Conservation (phyloP, 257 asterid genomes). For the Fraxinus pennsylvanica region DNA sequence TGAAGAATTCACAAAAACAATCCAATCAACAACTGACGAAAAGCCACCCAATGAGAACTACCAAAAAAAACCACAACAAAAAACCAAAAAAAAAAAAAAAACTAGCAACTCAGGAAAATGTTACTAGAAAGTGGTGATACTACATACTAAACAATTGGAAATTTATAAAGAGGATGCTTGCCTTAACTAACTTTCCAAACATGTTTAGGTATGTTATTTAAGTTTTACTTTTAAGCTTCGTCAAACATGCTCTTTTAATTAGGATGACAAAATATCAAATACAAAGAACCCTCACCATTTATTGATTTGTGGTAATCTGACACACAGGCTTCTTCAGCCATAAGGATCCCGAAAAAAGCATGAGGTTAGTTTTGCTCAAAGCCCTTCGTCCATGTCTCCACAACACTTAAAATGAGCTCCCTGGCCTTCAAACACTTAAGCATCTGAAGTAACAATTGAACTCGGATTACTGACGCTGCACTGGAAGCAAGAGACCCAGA, state of each 20-base stretch:
- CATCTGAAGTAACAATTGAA: conserved; percentile 50
- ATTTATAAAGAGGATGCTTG: too few relatives aligned
- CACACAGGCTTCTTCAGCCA: conserved; percentile 65
- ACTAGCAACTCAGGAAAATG: too few relatives aligned
- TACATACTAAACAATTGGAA: too few relatives aligned
- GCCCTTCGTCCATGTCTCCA: conserved; percentile 89
- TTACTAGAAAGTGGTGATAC: too few relatives aligned
- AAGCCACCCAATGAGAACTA: too few relatives aligned
- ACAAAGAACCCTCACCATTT: conserved; percentile 37
- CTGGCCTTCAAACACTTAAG: conserved; percentile 68
- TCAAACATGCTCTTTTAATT: too few relatives aligned
- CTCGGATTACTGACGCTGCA: conserved; percentile 14
- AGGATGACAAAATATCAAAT: conserved; percentile 3
- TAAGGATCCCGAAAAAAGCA: conserved; percentile 88
- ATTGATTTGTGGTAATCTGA: conserved; percentile 28
- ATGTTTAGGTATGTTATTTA: too few relatives aligned
- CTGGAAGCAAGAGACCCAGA: not conserved
- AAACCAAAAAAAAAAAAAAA: too few relatives aligned
- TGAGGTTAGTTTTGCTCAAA: conserved; percentile 67
- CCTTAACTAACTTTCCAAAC: too few relatives aligned
- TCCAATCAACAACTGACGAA: too few relatives aligned
- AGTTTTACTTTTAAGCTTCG: not conserved
- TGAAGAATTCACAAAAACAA: too few relatives aligned
- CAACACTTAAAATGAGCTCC: conserved; percentile 66
- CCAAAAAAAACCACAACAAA: too few relatives aligned